Evolutionary conservation across 257 asterid species (phyloP).

Genomic region (Cynanchum wilfordii): DNA sequence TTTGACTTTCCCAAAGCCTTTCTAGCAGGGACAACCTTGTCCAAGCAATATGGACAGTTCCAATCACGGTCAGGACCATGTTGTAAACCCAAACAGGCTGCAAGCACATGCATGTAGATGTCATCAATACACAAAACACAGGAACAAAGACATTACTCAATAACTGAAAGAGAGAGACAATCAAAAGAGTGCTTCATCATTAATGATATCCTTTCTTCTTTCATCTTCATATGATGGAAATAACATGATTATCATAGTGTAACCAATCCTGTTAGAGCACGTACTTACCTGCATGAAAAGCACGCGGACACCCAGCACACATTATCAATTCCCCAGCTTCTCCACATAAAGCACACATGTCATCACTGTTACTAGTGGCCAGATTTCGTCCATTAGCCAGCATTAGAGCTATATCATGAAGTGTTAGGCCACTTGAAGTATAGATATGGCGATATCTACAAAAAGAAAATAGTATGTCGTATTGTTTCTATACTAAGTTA

Average conservation of each 20-base stretch:
- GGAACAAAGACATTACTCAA: constrained; percentile 6
- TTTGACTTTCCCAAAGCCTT: constrained; percentile 55
- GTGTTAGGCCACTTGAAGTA: constrained; percentile 82
- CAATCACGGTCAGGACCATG: constrained; percentile 53
- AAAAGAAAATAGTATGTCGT: constrained; percentile 12
- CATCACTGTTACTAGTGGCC: constrained; percentile 71
- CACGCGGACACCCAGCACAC: constrained; percentile 94
- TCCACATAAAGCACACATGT: constrained; percentile 95
- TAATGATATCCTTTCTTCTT: not conserved
- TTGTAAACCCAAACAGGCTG: constrained; percentile 83
- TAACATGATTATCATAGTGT: not conserved
- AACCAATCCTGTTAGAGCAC: not conserved
- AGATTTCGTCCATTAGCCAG: constrained; percentile 82
- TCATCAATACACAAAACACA: constrained; percentile 1
- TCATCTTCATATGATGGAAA: not conserved
- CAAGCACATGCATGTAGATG: constrained; percentile 21
- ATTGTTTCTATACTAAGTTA: constrained; percentile 8
- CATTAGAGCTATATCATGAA: constrained; percentile 95
- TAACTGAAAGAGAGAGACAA: constrained; percentile 2
- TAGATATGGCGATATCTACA: constrained; percentile 92
- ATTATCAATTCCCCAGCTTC: constrained; percentile 71
- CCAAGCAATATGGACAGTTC: constrained; percentile 78
- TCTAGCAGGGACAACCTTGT: constrained; percentile 57
- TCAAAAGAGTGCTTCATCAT: not conserved
- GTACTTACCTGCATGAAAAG: constrained; percentile 75